phyloP scores from a whole-genome alignment of 208 protist genomes.

The Trypanosoma platydactyli region DNA sequence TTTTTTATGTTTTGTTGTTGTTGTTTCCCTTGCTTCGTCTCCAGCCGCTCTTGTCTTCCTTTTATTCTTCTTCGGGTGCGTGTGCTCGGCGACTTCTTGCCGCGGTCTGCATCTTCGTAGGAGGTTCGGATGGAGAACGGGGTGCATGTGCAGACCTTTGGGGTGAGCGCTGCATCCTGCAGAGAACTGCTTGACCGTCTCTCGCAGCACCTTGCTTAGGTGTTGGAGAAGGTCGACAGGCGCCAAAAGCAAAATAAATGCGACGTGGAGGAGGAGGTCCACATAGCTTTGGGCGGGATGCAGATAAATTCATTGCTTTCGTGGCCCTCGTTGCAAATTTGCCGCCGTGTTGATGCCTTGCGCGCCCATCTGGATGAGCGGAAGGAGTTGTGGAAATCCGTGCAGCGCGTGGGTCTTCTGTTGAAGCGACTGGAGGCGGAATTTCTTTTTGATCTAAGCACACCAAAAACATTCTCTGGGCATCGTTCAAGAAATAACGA shows the following conservation, averaged over 20 bases:
- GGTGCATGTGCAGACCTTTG: background rate
- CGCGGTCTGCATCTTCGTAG: conserved; percentile 1
- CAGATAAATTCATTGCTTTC: background rate
- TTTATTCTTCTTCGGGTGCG: conserved; percentile 9
- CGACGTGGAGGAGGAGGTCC: background rate
- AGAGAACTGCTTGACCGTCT: conserved; percentile 22
- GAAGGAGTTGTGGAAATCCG: conserved; percentile 4
- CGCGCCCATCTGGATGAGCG: background rate
- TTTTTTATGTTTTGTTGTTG: background rate
- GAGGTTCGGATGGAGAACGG: background rate
- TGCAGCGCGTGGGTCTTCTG: conserved; percentile 1
- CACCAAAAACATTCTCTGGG: background rate
- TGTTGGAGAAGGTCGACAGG: background rate
- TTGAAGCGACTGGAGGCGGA: conserved; percentile 2
- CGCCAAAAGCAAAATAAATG: background rate
- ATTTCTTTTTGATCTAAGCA: background rate
- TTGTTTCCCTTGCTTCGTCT: background rate
- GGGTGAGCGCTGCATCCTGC: background rate
- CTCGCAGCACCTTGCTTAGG: conserved; percentile 2
- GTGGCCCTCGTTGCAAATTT: conserved; percentile 7
- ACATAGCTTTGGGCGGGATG: background rate
- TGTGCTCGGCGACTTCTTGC: background rate
- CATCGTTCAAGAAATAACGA: too few species aligned
- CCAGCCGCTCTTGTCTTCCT: conserved; percentile 10
- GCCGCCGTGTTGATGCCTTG: conserved; percentile 2